These are phyloP conservation scores for Pterothamnion heteromorphum DNA, from an alignment of 31 red algal species.

Conservation along the genomic window DNA sequence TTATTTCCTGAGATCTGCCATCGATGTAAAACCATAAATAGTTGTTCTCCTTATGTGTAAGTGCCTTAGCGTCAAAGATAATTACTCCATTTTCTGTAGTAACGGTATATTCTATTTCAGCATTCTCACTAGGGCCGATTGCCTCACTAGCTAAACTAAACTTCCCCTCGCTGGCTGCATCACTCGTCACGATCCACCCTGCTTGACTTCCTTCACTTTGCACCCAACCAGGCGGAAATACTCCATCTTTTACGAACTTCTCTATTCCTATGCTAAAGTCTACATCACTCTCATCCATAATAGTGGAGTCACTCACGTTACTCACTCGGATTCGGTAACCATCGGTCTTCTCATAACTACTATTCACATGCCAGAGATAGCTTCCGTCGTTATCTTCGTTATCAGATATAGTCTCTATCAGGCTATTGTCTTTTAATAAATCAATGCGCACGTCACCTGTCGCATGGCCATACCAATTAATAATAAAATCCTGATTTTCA, in stretches of 20 bases:
- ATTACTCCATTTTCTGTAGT: not conserved
- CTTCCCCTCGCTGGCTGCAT: not conserved
- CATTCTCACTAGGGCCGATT: not conserved
- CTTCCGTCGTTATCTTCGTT: not conserved
- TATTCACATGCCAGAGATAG: not conserved
- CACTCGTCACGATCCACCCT: not conserved
- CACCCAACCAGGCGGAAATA: not conserved
- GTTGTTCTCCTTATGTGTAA: not conserved
- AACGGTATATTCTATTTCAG: not conserved
- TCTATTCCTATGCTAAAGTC: not conserved
- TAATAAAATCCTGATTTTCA: not conserved
- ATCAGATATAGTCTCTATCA: not conserved
- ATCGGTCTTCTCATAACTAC: too few relatives aligned
- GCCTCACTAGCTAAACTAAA: not conserved
- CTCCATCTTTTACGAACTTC: not conserved
- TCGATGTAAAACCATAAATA: not conserved
- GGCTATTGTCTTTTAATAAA: not conserved
- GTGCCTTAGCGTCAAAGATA: not conserved
- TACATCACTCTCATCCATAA: not conserved
- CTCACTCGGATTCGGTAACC: not conserved
- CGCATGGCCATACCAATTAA: not conserved
- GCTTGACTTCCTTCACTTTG: not conserved
- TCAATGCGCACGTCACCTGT: not conserved
- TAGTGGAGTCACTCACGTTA: not conserved
- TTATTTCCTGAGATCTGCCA: not conserved